Evolutionary conservation across 2,329 filamentous ascomycete species (phyloP).

Genomic region (Aspergillus ustus): DNA sequence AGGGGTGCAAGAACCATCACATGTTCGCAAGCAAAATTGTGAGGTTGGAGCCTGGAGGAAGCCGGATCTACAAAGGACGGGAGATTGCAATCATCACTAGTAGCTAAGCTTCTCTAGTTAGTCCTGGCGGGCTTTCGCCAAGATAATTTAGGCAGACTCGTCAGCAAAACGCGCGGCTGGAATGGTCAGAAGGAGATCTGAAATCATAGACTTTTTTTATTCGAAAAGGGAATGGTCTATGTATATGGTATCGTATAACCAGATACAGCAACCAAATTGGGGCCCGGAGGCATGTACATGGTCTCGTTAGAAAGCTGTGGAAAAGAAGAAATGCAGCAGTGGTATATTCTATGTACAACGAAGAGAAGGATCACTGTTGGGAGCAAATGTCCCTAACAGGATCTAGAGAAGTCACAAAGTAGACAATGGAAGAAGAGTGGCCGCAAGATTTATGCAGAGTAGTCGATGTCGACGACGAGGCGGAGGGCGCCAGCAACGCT

Average conservation of each 20-base stretch:
- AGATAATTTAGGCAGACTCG: too few relatives aligned
- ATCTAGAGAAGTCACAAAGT: background rate
- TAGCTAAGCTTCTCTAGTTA: background rate
- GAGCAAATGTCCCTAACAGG: conserved; percentile 2
- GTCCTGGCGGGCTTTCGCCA: background rate
- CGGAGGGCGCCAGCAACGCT: conserved; percentile 34
- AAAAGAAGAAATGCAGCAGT: conserved; percentile 1
- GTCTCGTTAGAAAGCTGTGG: conserved; percentile 2
- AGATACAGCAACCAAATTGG: background rate
- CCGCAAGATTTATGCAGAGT: conserved; percentile 22
- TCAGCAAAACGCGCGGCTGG: too few relatives aligned
- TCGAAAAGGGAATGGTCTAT: background rate
- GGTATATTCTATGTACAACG: conserved; percentile 14
- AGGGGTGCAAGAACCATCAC: background rate
- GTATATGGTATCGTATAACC: background rate
- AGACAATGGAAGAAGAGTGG: background rate
- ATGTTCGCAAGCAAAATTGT: background rate
- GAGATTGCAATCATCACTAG: background rate
- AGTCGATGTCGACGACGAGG: conserved; percentile 39
- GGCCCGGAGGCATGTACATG: conserved; percentile 6
- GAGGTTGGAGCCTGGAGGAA: background rate
- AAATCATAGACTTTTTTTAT: background rate
- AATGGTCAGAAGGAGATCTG: background rate
- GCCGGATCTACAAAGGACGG: background rate
- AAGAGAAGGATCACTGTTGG: background rate